A percentile compares a stretch with the other conserved stretches of the same genome.
These are phyloP conservation scores for Emmonsiellopsis sp. DNA, from an alignment of 2,329 filamentous ascomycete genomes.

Conservation along the genomic window DNA sequence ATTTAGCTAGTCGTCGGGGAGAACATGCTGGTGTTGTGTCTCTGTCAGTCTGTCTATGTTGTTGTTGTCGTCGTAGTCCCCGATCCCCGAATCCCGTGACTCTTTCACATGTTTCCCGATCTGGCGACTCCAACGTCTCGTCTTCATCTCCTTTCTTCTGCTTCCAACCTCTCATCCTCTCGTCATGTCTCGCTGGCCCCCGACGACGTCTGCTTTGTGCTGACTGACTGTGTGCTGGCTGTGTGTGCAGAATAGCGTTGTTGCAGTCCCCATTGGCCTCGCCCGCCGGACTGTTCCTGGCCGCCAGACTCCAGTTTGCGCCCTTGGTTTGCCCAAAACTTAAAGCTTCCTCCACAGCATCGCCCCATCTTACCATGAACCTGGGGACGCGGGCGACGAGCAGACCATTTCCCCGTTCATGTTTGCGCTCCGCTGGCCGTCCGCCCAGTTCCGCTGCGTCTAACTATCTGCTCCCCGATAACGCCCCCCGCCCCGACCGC, in stretches of 20 bases:
- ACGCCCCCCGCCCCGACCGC: not conserved
- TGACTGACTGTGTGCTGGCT: too few species aligned
- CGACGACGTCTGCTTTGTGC: too few species aligned
- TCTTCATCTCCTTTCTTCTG: too few species aligned
- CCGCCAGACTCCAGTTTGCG: not conserved
- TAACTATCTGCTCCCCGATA: not conserved
- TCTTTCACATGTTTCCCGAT: too few species aligned
- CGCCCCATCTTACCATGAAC: slow-evolving; percentile 1
- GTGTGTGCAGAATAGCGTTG: too few species aligned
- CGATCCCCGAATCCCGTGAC: too few species aligned
- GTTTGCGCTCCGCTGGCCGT: not conserved
- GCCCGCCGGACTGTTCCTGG: not conserved
- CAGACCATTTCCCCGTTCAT: not conserved
- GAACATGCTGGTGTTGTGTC: too few species aligned
- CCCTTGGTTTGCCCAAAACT: not conserved
- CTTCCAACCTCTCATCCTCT: too few species aligned
- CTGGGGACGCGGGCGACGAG: not conserved
- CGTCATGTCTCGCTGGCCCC: too few species aligned
- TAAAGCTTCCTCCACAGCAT: not conserved
- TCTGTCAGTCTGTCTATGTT: not conserved
- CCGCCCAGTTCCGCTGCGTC: not conserved
- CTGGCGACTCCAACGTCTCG: too few species aligned
- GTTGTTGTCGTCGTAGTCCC: not conserved
- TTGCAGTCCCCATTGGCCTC: too few species aligned
- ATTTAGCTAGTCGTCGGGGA: too few species aligned